phyloP scores from a whole-genome alignment of 345 rosid genomes.

The Turritis glabra region DNA sequence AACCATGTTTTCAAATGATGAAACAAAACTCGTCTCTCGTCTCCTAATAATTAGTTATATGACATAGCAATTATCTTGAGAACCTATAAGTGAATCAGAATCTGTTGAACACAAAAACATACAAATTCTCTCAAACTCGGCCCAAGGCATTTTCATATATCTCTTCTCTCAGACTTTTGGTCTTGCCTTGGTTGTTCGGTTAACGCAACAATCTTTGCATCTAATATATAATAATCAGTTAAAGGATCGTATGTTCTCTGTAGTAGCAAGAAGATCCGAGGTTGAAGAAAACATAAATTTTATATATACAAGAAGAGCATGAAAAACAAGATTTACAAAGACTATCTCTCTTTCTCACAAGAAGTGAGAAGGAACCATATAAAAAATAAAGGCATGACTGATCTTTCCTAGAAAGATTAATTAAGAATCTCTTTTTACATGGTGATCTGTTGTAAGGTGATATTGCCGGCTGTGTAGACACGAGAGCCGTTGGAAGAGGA shows the following conservation, averaged over 20 bases:
- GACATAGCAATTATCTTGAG: neutral
- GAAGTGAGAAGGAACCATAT: conserved; percentile 35
- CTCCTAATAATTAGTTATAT: neutral
- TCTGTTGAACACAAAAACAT: neutral
- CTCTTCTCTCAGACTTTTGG: neutral
- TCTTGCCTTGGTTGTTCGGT: neutral
- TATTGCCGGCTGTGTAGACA: conserved; percentile 35
- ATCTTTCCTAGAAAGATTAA: conserved; percentile 7
- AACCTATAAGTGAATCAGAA: neutral
- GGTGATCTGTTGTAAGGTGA: conserved; percentile 19
- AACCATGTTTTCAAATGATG: conserved; percentile 4
- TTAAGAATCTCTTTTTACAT: conserved; percentile 5
- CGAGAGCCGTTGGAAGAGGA: conserved; percentile 32
- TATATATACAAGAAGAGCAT: conserved; percentile 14
- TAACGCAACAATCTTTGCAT: neutral
- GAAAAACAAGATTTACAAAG: conserved; percentile 13
- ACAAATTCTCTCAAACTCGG: neutral
- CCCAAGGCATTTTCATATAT: neutral
- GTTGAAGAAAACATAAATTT: neutral
- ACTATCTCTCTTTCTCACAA: conserved; percentile 35
- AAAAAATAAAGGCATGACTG: neutral
- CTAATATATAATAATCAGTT: neutral
- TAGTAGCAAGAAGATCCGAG: neutral
- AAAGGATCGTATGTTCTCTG: neutral
- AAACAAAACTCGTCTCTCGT: conserved; percentile 16